These are phyloP conservation scores for Orbilia blumenaviensis DNA, from an alignment of 2,329 filamentous ascomycete genomes.

Conservation along the genomic window DNA sequence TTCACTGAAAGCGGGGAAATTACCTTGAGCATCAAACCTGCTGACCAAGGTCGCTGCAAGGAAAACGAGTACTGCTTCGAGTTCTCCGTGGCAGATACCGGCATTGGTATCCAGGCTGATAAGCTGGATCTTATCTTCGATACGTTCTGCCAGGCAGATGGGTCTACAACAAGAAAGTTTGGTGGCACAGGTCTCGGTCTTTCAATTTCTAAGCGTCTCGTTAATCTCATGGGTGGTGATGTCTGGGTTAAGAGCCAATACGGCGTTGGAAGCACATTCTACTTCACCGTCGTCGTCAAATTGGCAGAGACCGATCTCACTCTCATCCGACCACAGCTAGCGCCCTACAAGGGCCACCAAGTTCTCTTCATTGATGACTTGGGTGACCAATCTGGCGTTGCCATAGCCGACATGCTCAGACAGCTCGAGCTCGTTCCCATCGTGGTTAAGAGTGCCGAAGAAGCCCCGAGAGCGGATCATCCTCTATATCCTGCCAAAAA, in stretches of 20 bases:
- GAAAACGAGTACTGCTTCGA: conserved; percentile 89
- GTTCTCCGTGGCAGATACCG: conserved; percentile 94
- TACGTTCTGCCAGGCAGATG: conserved; percentile 98
- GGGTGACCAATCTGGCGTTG: conserved; percentile 76
- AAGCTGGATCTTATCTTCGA: conserved; percentile 98
- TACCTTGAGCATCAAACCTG: conserved; percentile 85
- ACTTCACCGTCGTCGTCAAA: conserved; percentile 92
- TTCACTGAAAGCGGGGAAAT: conserved; percentile 98
- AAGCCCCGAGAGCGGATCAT: conserved; percentile 69
- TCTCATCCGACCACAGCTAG: conserved; percentile 81
- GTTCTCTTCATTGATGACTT: conserved; percentile 95
- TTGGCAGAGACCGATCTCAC: conserved; percentile 80
- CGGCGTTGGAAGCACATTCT: conserved; percentile 91
- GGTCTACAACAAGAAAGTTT: conserved; percentile 90
- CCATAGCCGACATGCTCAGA: conserved; percentile 73
- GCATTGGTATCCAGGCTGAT: conserved; percentile 93
- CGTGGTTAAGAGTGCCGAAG: conserved; percentile 79
- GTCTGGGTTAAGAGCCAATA: conserved; percentile 96
- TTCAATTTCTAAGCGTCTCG: conserved; percentile 92
- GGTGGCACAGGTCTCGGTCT: conserved; percentile 92
- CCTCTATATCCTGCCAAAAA: conserved; percentile 63
- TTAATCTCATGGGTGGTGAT: conserved; percentile 94
- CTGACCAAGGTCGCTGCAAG: conserved; percentile 72
- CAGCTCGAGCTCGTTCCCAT: conserved; percentile 81
- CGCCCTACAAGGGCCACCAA: conserved; percentile 90